Conservation (phyloP, 306 rosid genomes). For the Begonia loranthoides region DNA sequence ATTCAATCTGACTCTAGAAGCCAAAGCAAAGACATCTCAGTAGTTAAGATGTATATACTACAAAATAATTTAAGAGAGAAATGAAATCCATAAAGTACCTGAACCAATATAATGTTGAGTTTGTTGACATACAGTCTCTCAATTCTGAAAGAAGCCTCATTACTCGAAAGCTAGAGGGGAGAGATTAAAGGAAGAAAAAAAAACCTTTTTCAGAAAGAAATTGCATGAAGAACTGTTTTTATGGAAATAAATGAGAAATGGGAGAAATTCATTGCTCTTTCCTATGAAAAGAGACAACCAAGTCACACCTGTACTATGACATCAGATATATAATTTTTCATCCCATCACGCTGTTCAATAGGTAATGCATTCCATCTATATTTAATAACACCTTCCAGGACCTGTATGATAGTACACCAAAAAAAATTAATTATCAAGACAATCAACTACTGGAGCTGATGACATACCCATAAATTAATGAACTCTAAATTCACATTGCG, state of each 20-base stretch:
- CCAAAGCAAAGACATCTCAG: too few species aligned
- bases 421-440: too few species aligned
- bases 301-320: conserved; percentile 73
- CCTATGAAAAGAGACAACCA: background rate
- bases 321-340: conserved; percentile 96
- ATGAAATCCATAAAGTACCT: conserved; percentile 29
- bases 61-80: too few species aligned
- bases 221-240: background rate
- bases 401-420: conserved; percentile 29
- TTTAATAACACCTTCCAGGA: conserved; percentile 93
- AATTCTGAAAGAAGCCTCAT: conserved; percentile 69
- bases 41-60: too few species aligned
- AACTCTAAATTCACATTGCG: too few species aligned
- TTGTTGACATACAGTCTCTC: conserved; percentile 98
- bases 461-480: too few species aligned
- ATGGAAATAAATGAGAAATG: background rate
- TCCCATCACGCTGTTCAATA: conserved; percentile 93
- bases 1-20: too few species aligned
- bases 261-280: too few species aligned
- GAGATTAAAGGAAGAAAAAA: conserved; percentile 7
- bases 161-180: conserved; percentile 62
- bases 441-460: too few species aligned
- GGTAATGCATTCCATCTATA: conserved; percentile 99
- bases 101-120: conserved; percentile 91
- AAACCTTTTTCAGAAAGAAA: background rate